A percentile compares a stretch with the other conserved stretches of the same genome.
These are phyloP conservation scores for Ceratocystis papillata DNA, from an alignment of 2,329 filamentous ascomycete genomes.

Conservation along the genomic window DNA sequence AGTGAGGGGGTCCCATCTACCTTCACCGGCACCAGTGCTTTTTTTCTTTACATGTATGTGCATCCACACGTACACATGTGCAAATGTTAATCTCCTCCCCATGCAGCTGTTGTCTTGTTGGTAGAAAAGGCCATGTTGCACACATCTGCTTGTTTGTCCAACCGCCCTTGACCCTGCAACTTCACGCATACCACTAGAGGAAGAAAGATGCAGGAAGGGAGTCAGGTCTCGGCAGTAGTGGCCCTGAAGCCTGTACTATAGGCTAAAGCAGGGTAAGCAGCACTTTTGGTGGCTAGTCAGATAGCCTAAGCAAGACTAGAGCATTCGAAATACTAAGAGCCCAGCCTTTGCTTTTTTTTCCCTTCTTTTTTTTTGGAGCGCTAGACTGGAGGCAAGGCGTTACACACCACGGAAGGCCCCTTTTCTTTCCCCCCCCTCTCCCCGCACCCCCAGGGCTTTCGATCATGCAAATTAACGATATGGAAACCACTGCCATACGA, in stretches of 20 bases:
- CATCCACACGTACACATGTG: neutral
- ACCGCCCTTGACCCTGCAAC: slow-evolving; percentile 1
- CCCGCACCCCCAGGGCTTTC: no score
- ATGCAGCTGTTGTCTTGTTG: neutral
- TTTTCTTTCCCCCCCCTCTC: no score
- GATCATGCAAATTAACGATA: neutral
- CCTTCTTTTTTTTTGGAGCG: no score
- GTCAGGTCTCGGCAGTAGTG: slow-evolving; percentile 5
- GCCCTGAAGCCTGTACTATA: neutral
- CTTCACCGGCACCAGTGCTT: neutral
- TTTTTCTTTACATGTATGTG: neutral
- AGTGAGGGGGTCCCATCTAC: neutral
- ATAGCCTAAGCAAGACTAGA: neutral
- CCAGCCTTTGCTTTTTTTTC: no score
- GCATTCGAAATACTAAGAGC: neutral
- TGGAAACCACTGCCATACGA: neutral
- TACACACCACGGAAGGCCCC: no score
- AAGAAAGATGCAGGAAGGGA: neutral
- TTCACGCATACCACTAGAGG: neutral
- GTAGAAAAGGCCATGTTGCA: slow-evolving; percentile 2
- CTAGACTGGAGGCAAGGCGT: no score
- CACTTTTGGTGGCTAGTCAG: neutral
- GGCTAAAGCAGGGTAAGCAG: neutral
- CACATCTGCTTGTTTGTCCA: neutral
- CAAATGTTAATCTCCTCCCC: neutral